Evolutionary conservation across 1,284 basidiomycete species (phyloP).

Genomic region (Sanghuangporus sanghuang): DNA sequence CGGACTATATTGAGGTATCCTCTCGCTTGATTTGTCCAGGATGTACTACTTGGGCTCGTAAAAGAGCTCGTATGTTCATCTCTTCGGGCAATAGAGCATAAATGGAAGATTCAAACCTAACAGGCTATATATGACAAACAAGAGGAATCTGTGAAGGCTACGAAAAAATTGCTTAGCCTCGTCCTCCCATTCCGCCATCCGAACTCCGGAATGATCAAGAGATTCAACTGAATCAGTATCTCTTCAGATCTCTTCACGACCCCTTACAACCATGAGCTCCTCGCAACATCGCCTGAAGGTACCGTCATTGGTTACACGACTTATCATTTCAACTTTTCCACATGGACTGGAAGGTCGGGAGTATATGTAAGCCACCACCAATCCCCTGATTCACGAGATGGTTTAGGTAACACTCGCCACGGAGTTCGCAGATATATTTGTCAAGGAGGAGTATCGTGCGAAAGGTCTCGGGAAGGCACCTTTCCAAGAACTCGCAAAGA

Average conservation of each 20-base stretch:
- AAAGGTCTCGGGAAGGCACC: conserved; percentile 83
- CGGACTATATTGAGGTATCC: background rate
- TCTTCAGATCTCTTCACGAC: conserved; percentile 90
- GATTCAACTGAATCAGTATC: conserved; percentile 63
- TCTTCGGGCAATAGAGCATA: background rate
- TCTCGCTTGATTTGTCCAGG: conserved; percentile 35
- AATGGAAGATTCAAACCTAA: background rate
- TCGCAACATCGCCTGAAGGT: conserved; percentile 56
- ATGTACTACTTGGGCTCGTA: conserved; percentile 65
- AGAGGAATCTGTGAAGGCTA: conserved; percentile 80
- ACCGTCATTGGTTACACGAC: conserved; percentile 60
- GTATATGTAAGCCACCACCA: conserved; percentile 61
- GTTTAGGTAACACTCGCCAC: conserved; percentile 4
- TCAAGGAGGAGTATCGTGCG: conserved; percentile 67
- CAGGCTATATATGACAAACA: conserved; percentile 90
- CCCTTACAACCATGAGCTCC: conserved; percentile 74
- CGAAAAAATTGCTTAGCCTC: conserved; percentile 70
- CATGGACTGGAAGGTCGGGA: conserved; percentile 90
- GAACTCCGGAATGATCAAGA: background rate
- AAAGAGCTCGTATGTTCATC: conserved; percentile 58
- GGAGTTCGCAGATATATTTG: conserved; percentile 91
- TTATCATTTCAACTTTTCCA: conserved; percentile 95
- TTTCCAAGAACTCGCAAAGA: conserved; percentile 77
- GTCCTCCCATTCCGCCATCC: background rate
- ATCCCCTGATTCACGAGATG: background rate